Evolutionary conservation across 2,329 filamentous ascomycete genomes (phyloP), one percentile per base, ranked within the genome.

Genomic region (Juglanconis juglandina): DNA sequence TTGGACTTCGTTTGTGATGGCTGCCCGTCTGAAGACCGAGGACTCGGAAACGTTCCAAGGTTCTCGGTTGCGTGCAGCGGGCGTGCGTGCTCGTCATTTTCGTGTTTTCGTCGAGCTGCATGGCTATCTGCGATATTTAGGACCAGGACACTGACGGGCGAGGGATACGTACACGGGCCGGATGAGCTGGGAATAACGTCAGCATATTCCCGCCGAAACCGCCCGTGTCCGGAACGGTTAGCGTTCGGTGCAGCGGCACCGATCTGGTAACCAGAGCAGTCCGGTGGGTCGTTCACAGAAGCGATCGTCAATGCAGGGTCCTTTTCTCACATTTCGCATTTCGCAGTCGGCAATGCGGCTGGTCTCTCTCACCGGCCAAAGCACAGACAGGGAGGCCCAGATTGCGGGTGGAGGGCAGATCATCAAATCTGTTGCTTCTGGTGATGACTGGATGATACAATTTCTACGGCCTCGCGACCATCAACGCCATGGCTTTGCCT

Each of bases 91-190:
- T 35, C 30, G n/a, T 48, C 46, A 50, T 35, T n/a, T 10, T 32
- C 24, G 24, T 10, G 10, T 48, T 56, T 39, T 42, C 34, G 57
- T 56, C 57, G 13, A 46, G 11, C 7, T 53, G 52, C 57, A 60
- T 42, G n/a, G 44, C 44, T 5, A 47, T 47, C 44, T 47, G 37
- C 42, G 41, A 52, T 32, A 34, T 24, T 24, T 24, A 24, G 24
- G 24, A 24, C 24, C 24, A 8, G n/a, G 39, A 33, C 13, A 44
- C 35, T 7, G 10, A 41, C 51, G 5, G 24, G 11, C 44, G n/a
- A 30, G 41, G 37, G 30, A 37, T 30, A 9, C n/a, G 49, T 52
- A 52, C 9, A 39, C 34, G n/a, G 34, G 35, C 14, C 49, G 33
- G n/a, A 34, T 39, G 13, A 6, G 34, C 17, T 52, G 49, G 34